These are phyloP conservation scores for Filosporella fistucella DNA, from an alignment of 495 filamentous ascomycete genomes.

Conservation along the genomic window DNA sequence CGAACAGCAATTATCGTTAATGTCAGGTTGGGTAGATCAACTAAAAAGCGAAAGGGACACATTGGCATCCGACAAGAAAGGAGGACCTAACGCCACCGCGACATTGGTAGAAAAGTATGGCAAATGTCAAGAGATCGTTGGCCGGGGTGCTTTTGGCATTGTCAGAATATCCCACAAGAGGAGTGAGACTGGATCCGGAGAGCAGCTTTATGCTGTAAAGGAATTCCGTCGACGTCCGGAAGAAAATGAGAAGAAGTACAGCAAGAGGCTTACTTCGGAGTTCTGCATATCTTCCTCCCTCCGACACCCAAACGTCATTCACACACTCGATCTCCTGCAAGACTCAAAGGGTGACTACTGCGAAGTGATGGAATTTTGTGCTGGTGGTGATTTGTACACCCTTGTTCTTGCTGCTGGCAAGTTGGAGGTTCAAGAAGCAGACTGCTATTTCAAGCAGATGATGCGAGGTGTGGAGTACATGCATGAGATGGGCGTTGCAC, in stretches of 20 bases:
- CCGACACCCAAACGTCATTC: constrained; percentile 96
- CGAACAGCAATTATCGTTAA: constrained; percentile 84
- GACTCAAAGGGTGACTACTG: constrained; percentile 98
- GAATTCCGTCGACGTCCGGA: constrained; percentile 93
- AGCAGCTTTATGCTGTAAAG: constrained; percentile 96
- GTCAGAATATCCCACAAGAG: constrained; percentile 98
- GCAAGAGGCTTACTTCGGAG: constrained; percentile 96
- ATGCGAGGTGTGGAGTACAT: constrained; percentile 99
- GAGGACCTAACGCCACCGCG: constrained; percentile 68
- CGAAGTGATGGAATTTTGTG: constrained; percentile 99
- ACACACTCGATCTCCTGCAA: constrained; percentile 91
- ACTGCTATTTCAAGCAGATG: constrained; percentile 99
- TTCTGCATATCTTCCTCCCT: constrained; percentile 98
- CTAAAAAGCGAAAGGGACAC: constrained; percentile 78
- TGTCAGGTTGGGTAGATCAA: constrained; percentile 95
- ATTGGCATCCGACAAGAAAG: constrained; percentile 70
- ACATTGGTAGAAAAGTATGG: constrained; percentile 95
- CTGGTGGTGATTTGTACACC: constrained; percentile 94
- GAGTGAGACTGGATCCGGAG: constrained; percentile 72
- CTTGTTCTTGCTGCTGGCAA: constrained; percentile 89
- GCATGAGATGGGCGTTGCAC: constrained; percentile 99
- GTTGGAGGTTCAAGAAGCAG: constrained; percentile 87
- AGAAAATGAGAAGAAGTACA: constrained; percentile 93
- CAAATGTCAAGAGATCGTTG: constrained; percentile 96
- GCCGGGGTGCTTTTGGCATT: constrained; percentile 96